Evolutionary conservation across 257 asterid genomes (phyloP).

Genomic region (Gentiana macrophylla): DNA sequence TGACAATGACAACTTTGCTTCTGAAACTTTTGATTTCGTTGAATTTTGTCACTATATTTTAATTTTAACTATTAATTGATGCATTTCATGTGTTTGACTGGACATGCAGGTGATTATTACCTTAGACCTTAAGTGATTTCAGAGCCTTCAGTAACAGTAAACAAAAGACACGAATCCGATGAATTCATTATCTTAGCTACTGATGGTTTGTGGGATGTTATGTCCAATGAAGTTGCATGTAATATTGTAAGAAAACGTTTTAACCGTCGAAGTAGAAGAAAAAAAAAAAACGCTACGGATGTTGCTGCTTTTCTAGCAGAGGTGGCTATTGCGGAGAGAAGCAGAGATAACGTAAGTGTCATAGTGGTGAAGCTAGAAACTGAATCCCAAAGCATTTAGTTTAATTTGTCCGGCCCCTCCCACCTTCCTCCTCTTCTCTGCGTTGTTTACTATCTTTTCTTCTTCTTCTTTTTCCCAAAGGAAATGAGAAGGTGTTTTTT

Average conservation of each 20-base stretch:
- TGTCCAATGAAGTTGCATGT: constrained; percentile 34
- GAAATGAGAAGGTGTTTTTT: no score
- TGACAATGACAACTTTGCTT: no score
- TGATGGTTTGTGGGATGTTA: constrained; percentile 59
- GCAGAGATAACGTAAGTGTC: constrained; percentile 44
- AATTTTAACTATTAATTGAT: no score
- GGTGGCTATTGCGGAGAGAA: constrained; percentile 53
- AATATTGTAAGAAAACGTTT: constrained; percentile 27
- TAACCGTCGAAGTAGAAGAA: constrained; percentile 2
- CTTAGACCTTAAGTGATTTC: constrained; percentile 30
- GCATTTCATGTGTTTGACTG: no score
- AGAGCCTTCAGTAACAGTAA: constrained; percentile 39
- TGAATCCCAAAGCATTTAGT: not conserved
- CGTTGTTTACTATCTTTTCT: no score
- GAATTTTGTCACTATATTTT: no score
- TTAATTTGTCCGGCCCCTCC: no score
- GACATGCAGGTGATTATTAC: constrained; percentile 28
- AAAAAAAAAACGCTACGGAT: constrained; percentile 11
- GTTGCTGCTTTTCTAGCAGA: constrained; percentile 39
- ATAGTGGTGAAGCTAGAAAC: constrained; percentile 36
- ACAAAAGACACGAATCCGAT: constrained; percentile 27
- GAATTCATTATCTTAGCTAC: constrained; percentile 47
- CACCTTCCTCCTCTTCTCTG: no score
- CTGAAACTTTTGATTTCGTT: no score
- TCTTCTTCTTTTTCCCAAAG: no score